Base-by-base conservation (phyloP, 2,329 filamentous ascomycete species). In the Sclerotinia subarctica region DNA sequence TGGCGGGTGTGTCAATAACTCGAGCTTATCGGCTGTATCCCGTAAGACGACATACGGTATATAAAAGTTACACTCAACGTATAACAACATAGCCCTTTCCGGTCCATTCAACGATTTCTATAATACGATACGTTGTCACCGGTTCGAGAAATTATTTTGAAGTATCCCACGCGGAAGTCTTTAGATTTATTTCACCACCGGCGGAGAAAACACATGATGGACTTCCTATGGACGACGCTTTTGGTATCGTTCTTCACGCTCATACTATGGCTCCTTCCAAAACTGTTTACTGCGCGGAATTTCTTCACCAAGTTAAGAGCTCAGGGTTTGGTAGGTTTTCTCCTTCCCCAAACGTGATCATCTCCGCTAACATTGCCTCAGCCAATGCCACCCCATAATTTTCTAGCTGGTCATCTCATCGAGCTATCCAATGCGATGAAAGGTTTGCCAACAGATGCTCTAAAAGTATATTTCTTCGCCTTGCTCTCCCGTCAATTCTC, bases 341-440 rank as follows among this genome's bases (percentile, higher is more conserved):
- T 46, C 5, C 51, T 26, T 54, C 44, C 8, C n/a, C 17, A 52
- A 42, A 44, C 24, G n/a, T 29, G n/a, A 44, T 46, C 35, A 53
- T 2, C 4, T 49, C 26, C 21, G 49, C 21, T 49, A 35, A 49
- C 29, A 13, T 49, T 17, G 35, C 26, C 29, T 21, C 19, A 73
- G 72, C 70, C 72, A 38, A 73, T 73, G 69, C 68, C 71, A 17
- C 49, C 60, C 7, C 68, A 69, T 59, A 70, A 67, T 46, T 66
- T 63, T 24, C 46, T 70, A 2, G 58, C 54, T 24, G 72, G 72
- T 5, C 68, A 73, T 69, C 38, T 73, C 3, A 68, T 71, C 21
- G 57, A 68, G n/a, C 57, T 73, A 13, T 26, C 49, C 17, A 58
- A 69, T 1, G 46, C 67, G 13, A 47, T 69, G 13, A 53, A 44